Base-by-base conservation (phyloP, 2,329 filamentous ascomycete species). In the Huntiella savannae region DNA sequence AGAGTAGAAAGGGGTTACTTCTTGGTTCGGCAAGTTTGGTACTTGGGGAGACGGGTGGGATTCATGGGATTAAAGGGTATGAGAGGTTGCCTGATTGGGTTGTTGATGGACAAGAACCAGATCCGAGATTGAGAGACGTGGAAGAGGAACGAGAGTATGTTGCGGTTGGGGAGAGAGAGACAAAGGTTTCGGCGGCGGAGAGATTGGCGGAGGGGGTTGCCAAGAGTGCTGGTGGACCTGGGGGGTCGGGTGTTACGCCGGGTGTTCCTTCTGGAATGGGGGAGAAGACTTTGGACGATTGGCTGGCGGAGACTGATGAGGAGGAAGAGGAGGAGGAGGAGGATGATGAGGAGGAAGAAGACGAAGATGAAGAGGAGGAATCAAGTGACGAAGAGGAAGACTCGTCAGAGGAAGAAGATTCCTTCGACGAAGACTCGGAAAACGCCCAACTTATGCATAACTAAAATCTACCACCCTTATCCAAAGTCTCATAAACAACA, bases 221-320 rank as follows among this genome's bases (percentile, higher is more conserved):
- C 11, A 15, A 4, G 13, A 38, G 13, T 19, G 8, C 34, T 17
- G 39, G 12, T 12, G 38, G 16, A 7, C 16, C 44, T 34, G 44
- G 19, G 7, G 12, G 22, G 12, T 34, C 32, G n/a, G 34, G 16
- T n/a, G 22, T n/a, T 15, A 22, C 6, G 33, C 13, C 35, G 17
- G 32, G 44, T 4, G 45, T 41, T 28, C 32, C 28, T 28, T 49
- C 52, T 5, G 55, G 52, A 11, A 50, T 56, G 1, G 69, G 70
- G 44, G 75, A 75, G 36, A 94, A 93, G 70, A 84, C 79, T 15
- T 64, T 98, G 51, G 86, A 96, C 63, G 85, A 94, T 59, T 96
- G 91, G 87, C 67, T 96, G 48, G 85, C 79, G 4, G 82, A 85
- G 56, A 76, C 75, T 38, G 73, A 76, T 12, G 68, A 66, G 22